Percentiles rank a stretch among this genome's conserved stretches.
Conservation (phyloP, 225 moss, liverwort and hornwort species). For the Polytrichum commune region DNA sequence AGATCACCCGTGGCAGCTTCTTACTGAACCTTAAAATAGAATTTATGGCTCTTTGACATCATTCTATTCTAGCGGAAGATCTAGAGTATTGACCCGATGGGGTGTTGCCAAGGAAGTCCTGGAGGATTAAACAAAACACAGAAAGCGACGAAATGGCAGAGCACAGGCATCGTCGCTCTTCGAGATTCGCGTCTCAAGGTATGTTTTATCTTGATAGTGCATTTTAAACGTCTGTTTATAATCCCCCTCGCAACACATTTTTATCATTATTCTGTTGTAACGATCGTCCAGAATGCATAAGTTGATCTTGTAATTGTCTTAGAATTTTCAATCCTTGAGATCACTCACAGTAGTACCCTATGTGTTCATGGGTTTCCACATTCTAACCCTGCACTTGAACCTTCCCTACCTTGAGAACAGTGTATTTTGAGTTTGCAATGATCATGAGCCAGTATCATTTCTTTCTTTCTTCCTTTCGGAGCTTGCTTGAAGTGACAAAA, state of each 20-base stretch:
- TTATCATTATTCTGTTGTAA: too few species aligned
- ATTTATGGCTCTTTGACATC: too few species aligned
- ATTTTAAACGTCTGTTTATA: too few species aligned
- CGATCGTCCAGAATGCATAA: not conserved
- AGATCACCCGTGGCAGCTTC: too few species aligned
- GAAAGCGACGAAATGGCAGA: constrained; percentile 42
- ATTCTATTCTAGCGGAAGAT: too few species aligned
- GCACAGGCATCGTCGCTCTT: constrained; percentile 58
- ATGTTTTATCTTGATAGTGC: not conserved
- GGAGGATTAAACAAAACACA: constrained; percentile 23
- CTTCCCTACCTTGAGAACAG: not conserved
- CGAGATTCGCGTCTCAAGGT: constrained; percentile 62
- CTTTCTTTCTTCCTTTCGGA: not conserved
- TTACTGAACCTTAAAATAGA: too few species aligned
- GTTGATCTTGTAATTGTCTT: too few species aligned
- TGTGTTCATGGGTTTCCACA: too few species aligned
- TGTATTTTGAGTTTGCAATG: not conserved
- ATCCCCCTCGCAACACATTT: too few species aligned
- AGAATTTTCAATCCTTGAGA: too few species aligned
- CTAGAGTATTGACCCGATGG: constrained; percentile 25
- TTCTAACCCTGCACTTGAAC: not conserved
- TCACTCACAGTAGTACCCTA: too few species aligned
- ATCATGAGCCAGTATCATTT: not conserved
- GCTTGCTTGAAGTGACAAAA: not conserved
- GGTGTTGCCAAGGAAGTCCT: constrained; percentile 64